phyloP scores from a whole-genome alignment of 768 basidiomycete genomes.

The Rhodotorula kratochvilovae region DNA sequence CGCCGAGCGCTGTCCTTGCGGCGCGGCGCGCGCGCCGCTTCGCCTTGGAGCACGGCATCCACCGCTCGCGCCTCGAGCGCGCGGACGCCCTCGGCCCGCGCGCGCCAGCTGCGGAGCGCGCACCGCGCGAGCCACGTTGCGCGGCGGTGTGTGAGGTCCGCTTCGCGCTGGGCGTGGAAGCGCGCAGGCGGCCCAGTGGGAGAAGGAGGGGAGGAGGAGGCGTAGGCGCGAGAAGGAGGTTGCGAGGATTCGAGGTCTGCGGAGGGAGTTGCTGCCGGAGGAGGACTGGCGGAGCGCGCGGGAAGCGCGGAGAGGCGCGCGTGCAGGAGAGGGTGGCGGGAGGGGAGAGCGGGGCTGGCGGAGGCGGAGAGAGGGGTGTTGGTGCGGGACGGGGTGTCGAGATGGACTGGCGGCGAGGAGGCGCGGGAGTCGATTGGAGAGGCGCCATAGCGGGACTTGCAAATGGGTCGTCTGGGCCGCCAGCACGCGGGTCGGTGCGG shows the following conservation, averaged over 20 bases:
- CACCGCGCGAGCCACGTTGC: constrained; percentile 14
- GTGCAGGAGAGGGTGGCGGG: neutral
- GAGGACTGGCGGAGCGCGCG: neutral
- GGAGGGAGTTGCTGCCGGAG: neutral
- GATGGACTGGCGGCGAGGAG: neutral
- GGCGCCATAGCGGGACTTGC: neutral
- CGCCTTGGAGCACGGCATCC: neutral
- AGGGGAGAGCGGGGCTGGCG: neutral
- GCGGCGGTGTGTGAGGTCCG: neutral
- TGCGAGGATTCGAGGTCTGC: neutral
- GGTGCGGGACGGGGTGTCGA: neutral
- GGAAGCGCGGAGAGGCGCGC: constrained; percentile 2
- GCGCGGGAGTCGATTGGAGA: neutral
- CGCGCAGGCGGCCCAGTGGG: neutral
- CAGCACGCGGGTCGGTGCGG: neutral
- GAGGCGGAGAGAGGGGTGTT: neutral
- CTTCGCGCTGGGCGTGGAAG: neutral
- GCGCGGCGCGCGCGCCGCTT: neutral
- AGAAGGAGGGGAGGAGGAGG: constrained; percentile 1
- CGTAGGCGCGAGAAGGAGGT: neutral
- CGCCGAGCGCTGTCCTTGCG: neutral
- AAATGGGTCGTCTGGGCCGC: neutral
- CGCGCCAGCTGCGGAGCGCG: constrained; percentile 6
- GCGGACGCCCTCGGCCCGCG: neutral
- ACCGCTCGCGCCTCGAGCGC: neutral